A percentile compares a stretch with the other conserved stretches of the same genome.
Conservation (phyloP, 2,329 filamentous ascomycete species). For the Nemania sp. region DNA sequence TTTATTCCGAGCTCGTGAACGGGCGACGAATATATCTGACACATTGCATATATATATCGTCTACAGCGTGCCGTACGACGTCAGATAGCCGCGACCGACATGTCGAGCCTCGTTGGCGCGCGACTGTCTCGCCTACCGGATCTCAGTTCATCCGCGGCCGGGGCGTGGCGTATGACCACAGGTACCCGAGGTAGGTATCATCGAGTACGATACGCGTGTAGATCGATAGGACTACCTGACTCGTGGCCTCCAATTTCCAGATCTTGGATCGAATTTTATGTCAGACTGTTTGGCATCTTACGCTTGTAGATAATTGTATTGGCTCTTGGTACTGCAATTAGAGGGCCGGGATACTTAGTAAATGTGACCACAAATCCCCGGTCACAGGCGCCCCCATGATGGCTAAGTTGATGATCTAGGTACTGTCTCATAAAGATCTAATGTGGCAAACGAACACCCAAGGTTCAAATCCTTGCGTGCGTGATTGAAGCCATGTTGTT, state of each 20-base stretch:
- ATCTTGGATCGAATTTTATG: background rate
- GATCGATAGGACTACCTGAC: background rate
- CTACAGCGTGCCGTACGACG: conserved; percentile 8
- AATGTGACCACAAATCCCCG: too few relatives aligned
- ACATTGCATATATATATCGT: conserved; percentile 6
- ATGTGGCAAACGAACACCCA: background rate
- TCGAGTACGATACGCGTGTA: background rate
- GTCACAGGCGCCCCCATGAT: background rate
- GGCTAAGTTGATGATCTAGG: background rate
- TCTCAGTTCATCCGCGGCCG: conserved; percentile 16
- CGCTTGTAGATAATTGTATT: too few relatives aligned
- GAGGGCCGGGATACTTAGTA: background rate
- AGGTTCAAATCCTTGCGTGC: conserved; percentile 1
- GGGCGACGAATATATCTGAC: conserved; percentile 5
- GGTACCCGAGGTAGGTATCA: background rate
- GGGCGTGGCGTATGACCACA: background rate
- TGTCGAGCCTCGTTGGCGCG: conserved; percentile 9
- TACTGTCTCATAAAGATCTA: background rate
- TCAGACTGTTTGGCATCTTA: background rate
- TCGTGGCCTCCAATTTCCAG: background rate
- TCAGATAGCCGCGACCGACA: conserved; percentile 12
- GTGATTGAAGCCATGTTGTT: background rate
- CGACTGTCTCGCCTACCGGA: conserved; percentile 24
- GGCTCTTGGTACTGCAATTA: background rate
- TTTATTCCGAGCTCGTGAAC: background rate